These are phyloP conservation scores for Candida tammaniensis DNA, from an alignment of 805 yeast species.

Conservation along the genomic window DNA sequence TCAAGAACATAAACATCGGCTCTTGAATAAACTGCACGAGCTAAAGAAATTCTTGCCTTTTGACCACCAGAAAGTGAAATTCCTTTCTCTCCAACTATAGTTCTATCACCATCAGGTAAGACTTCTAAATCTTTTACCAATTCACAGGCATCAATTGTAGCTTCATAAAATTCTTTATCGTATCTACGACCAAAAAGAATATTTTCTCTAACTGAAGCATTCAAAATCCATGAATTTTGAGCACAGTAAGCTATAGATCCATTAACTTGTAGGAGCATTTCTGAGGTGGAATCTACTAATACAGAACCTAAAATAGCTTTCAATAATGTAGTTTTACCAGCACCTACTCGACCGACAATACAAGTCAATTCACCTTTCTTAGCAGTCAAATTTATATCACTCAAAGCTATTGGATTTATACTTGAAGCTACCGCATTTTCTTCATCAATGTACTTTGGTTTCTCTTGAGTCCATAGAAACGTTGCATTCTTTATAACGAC, in stretches of 20 bases:
- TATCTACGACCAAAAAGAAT: constrained; percentile 35
- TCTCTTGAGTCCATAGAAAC: constrained; percentile 24
- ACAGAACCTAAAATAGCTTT: constrained; percentile 32
- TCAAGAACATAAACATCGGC: constrained; percentile 40
- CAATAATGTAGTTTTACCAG: constrained; percentile 38
- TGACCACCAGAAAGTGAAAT: constrained; percentile 43
- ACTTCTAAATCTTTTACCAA: constrained; percentile 30
- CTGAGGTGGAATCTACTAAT: constrained; percentile 12
- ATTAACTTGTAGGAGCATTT: constrained; percentile 18
- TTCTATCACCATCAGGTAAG: constrained; percentile 39
- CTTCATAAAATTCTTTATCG: constrained; percentile 29
- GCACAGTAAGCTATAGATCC: constrained; percentile 41
- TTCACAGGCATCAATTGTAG: constrained; percentile 37
- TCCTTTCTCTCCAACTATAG: constrained; percentile 44
- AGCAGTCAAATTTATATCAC: constrained; percentile 30
- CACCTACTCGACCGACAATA: constrained; percentile 41
- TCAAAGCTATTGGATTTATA: constrained; percentile 25
- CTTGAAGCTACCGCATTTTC: constrained; percentile 15
- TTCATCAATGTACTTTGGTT: constrained; percentile 15
- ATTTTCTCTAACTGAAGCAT: constrained; percentile 38
- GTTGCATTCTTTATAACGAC: constrained; percentile 28
- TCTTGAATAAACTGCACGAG: constrained; percentile 41
- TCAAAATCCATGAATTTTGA: constrained; percentile 41
- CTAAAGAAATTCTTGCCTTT: constrained; percentile 40
- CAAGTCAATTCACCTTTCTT: constrained; percentile 36